phyloP scores from a whole-genome alignment of 768 basidiomycete species.

The Boletus huronensis region DNA sequence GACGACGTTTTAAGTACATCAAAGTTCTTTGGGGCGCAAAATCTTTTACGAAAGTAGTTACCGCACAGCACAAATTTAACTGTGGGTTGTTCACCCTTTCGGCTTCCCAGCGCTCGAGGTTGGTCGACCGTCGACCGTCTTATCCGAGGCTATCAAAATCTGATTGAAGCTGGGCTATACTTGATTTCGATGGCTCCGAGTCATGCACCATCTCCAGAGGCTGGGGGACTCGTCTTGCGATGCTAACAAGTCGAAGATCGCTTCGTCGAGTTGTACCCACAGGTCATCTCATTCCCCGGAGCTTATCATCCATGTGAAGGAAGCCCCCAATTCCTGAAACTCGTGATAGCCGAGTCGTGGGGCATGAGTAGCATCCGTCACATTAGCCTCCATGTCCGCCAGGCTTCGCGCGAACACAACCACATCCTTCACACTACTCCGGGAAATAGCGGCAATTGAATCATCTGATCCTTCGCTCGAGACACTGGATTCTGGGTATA shows the following conservation, averaged over 20 bases:
- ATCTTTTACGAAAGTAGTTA: not conserved
- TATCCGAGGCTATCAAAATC: not conserved
- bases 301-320: conserved; percentile 5
- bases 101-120: not conserved
- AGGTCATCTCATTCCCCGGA: not conserved
- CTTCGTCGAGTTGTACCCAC: not conserved
- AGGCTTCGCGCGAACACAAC: not conserved
- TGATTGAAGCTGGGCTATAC: not conserved
- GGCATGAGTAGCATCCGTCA: not conserved
- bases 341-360: not conserved
- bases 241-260: not conserved
- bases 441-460: not conserved
- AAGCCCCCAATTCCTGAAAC: not conserved
- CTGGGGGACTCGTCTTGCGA: not conserved
- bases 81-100: not conserved
- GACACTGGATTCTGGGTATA: not conserved
- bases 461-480: conserved; percentile 16
- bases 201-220: not conserved
- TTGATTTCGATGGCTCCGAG: too few species aligned
- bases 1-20: not conserved
- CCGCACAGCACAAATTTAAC: not conserved
- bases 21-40: not conserved
- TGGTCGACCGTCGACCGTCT: not conserved
- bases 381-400: not conserved
- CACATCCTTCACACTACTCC: not conserved